Conservation (phyloP, 2,329 filamentous ascomycete genomes). For the Epicoccum sorghinum region DNA sequence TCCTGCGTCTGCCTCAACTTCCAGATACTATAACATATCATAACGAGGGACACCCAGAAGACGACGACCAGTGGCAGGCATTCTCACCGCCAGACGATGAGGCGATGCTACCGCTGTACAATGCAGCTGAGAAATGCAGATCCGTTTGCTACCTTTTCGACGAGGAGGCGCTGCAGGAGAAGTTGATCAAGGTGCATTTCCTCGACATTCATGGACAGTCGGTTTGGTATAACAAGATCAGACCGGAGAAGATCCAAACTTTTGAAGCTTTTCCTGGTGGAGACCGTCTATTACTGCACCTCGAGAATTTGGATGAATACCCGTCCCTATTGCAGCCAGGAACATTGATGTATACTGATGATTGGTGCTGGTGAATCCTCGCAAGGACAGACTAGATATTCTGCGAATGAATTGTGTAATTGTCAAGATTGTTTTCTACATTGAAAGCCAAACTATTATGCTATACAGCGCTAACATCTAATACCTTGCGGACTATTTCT, state of each 20-base stretch:
- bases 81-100: background rate
- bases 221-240: background rate
- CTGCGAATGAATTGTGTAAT: too few relatives aligned
- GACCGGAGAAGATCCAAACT: background rate
- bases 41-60: too few relatives aligned
- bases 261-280: background rate
- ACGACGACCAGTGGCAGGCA: background rate
- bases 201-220: background rate
- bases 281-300: background rate
- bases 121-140: background rate
- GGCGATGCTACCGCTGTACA: background rate
- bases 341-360: too few relatives aligned
- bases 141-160: background rate
- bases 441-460: too few relatives aligned
- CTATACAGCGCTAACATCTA: too few relatives aligned
- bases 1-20: too few relatives aligned
- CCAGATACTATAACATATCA: too few relatives aligned
- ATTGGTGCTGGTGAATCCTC: too few relatives aligned
- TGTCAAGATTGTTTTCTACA: too few relatives aligned
- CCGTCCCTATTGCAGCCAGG: too few relatives aligned
- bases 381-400: too few relatives aligned
- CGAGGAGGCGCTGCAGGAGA: background rate
- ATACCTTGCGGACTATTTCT: too few relatives aligned
- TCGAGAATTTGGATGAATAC: background rate
- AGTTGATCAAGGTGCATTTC: background rate